Evolutionary conservation across 192 early-diverging fungal genomes (phyloP), one percentile per base, ranked within the genome.

Genomic region (Coemansia sp.): DNA sequence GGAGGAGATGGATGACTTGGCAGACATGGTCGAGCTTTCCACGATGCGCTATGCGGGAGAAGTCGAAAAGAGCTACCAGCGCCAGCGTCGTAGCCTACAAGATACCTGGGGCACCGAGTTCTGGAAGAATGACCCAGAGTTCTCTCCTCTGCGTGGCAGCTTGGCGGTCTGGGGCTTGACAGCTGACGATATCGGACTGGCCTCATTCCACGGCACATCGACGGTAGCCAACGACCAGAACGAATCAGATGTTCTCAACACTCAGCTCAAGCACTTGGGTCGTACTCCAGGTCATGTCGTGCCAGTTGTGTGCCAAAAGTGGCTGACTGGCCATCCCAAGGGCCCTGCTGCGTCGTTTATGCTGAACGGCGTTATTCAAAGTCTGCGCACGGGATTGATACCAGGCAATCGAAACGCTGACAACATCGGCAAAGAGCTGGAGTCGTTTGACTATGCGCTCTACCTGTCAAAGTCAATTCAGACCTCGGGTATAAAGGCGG

Each of bases 181-280:
- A 25, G 85, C 94, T 46, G 93, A 97, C 78, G 95, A 97, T 76
- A 93, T 97, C 80, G 90, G 92, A 46, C 88, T 95, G 45, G 92
- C 92, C 7, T 97, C 94, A 25, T 97, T 97, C 93, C 95, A 97
- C 84, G 95, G 95, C 60, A 97, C 95, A 14, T 90, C 91, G 31
- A 98, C 95, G 62, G 89, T 90, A 77, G 94, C 94, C 42, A 97
- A 97, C 77, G 95, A 97, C 78, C 90, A 92, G 87, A 97, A 96
- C 84, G 94, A 95, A 75, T 97, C 94, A 4, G 88, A 90, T 17
- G 93, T 93, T 2, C 62, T 94, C 55, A 93, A 95, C 85, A 85
- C 90, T 66, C 94, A 97, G 84, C 75, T 97, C 67, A 82, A 80
- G 46, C 93, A 97, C 73, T 86, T 97, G 42, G 94, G 95, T 19